Base-by-base conservation (phyloP, 148 eudicot genomes). In the Persicaria tinctoria region DNA sequence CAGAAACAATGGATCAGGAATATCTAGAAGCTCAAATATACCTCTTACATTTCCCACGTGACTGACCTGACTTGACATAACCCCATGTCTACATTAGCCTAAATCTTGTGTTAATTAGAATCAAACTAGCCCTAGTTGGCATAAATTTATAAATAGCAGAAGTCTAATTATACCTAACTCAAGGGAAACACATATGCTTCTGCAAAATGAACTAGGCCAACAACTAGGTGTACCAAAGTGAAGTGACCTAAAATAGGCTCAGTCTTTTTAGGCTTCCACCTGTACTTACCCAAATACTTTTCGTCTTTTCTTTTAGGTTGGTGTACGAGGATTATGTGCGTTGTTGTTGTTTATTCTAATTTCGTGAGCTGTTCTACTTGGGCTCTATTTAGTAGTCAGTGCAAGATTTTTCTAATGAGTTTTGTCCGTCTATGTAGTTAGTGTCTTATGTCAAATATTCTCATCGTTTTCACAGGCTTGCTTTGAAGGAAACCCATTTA, bases 401-500 rank as follows among this genome's bases (percentile, higher is more conserved):
- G 11, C 27, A 57, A n/a, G 41, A 32, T 32, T 32, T 18, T 20
- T 55, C 8, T 57, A 20, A 18, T 17, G 18, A 57, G 68, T 10
- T 62, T 9, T 23, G 9, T 62, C 5, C 13, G 16, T 13, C 56
- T 14, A 53, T 53, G n/a, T 53, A 53, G 17, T 53, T 53, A 2
- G 27, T 20, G 16, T 27, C 44, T 27, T 27, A 10, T 18, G 12
- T 23, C 44, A 23, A 62, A 62, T 23, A 62, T 62, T 62, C 8
- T 8, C 13, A 8, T 57, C 63, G 13, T 48, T 46, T 75, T 44
- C 83, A 81, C 73, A 94, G 97, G 97, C 97, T 74, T 91, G 97
- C 80, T 94, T 94, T 74, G 97, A 94, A 81, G 93, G 96, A 12
- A 91, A 90, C 83, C 98, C 98, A 32, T 90, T 94, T 75, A 94